A percentile compares a stretch with the other conserved stretches of the same genome.
Evolutionary conservation across 768 basidiomycete genomes (phyloP).

Genomic region (Agaricus subrufescens): DNA sequence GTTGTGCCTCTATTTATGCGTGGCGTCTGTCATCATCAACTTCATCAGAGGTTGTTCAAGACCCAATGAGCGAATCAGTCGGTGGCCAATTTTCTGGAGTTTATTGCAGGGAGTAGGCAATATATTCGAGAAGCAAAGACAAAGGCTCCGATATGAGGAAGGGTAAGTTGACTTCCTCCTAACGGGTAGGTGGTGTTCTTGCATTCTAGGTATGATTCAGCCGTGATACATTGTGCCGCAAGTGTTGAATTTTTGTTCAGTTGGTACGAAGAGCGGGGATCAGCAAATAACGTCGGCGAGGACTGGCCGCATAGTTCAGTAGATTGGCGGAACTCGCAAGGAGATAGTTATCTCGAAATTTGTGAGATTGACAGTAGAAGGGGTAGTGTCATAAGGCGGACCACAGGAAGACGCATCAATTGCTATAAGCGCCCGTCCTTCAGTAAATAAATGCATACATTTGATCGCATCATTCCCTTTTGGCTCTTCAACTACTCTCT

Average conservation of each 20-base stretch:
- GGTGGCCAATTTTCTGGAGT: not conserved
- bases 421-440: not conserved
- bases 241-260: not conserved
- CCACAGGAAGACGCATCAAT: not conserved
- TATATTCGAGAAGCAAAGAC: not conserved
- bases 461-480: not conserved
- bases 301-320: not conserved
- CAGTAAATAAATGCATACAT: not conserved
- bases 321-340: not conserved
- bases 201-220: not conserved
- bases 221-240: not conserved
- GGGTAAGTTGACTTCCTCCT: not conserved
- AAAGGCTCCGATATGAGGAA: not conserved
- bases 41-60: not conserved
- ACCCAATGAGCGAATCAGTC: not conserved
- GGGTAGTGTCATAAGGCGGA: not conserved
- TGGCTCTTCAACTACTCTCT: not conserved
- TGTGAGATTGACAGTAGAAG: not conserved
- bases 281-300: not conserved
- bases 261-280: not conserved
- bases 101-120: not conserved
- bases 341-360: not conserved
- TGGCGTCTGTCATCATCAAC: constrained; percentile 5
- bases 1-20: not conserved
- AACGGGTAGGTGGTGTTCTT: not conserved